Evolutionary conservation across 306 rosid species (phyloP).

Genomic region (Prunus campanulata): DNA sequence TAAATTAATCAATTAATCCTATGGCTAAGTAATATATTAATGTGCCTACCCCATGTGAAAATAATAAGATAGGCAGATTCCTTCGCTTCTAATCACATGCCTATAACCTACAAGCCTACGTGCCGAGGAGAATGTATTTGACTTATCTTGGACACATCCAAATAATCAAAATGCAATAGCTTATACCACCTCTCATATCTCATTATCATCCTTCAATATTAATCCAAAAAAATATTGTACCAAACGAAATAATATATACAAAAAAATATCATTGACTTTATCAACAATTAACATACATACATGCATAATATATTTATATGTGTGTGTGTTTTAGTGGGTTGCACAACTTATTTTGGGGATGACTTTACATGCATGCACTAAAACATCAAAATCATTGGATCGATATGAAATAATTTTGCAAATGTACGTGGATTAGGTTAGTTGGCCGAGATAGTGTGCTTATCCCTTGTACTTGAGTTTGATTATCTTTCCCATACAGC

Average conservation of each 20-base stretch:
- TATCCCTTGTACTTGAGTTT: rapidly evolving
- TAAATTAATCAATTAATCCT: not conserved
- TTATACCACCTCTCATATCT: slow-evolving; percentile 3
- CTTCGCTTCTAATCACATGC: slow-evolving; percentile 28
- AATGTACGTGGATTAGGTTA: too few relatives aligned
- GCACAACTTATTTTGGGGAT: not conserved
- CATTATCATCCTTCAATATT: not conserved
- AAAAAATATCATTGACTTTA: not conserved
- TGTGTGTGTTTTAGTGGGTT: not conserved
- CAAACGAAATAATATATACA: not conserved
- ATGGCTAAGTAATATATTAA: not conserved
- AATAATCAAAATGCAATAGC: not conserved
- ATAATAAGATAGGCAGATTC: slow-evolving; percentile 29
- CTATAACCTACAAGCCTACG: slow-evolving; percentile 5
- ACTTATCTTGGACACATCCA: not conserved
- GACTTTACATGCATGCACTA: slow-evolving; percentile 2
- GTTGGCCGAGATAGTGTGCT: too few relatives aligned
- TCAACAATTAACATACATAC: not conserved
- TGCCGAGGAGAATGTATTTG: slow-evolving; percentile 18
- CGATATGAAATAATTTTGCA: too few relatives aligned
- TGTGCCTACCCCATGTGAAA: slow-evolving; percentile 37
- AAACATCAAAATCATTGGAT: not conserved
- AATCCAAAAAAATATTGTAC: not conserved
- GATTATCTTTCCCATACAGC: rapidly evolving
- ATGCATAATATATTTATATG: not conserved